Conservation (phyloP, 768 basidiomycete species). For the Xerocomellus amylosporus region DNA sequence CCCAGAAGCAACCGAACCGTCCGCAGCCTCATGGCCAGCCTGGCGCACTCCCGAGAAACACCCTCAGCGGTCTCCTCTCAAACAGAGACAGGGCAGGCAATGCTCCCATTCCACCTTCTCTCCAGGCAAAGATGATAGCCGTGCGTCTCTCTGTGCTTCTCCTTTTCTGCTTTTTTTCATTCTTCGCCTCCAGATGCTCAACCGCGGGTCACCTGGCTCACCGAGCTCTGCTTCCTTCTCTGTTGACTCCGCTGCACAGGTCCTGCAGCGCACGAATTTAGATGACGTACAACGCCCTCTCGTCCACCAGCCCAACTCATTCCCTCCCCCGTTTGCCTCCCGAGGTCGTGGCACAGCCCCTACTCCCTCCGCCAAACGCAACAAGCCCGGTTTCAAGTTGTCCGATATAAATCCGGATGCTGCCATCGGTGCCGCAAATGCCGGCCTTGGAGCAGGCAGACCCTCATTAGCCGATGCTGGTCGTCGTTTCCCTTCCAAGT, state of each 20-base stretch:
- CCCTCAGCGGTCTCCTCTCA: conserved; percentile 42
- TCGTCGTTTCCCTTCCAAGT: conserved; percentile 39
- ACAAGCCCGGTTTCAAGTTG: conserved; percentile 57
- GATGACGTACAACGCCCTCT: conserved; percentile 29
- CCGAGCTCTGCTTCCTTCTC: conserved; percentile 27
- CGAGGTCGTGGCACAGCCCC: conserved; percentile 33
- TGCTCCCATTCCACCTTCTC: conserved; percentile 80
- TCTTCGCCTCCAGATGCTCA: conserved; percentile 43
- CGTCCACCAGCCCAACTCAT: conserved; percentile 36
- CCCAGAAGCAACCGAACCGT: conserved; percentile 16
- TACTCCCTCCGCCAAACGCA: conserved; percentile 41
- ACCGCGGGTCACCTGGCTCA: conserved; percentile 34
- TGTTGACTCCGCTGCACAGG: conserved; percentile 41
- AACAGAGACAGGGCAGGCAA: conserved; percentile 38
- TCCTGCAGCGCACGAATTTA: conserved; percentile 39
- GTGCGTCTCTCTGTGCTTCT: conserved; percentile 42
- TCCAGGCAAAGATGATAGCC: conserved; percentile 93
- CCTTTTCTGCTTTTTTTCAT: conserved; percentile 10
- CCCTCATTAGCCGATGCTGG: conserved; percentile 46
- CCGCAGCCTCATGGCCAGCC: conserved; percentile 16
- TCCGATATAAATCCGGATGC: conserved; percentile 55
- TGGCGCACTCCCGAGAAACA: conserved; percentile 22
- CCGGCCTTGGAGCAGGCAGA: conserved; percentile 69
- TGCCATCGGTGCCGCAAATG: conserved; percentile 56
- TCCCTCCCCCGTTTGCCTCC: conserved; percentile 30